These are phyloP conservation scores for Saccharomycopsis fodiens DNA, from an alignment of 805 yeast species.

Conservation along the genomic window DNA sequence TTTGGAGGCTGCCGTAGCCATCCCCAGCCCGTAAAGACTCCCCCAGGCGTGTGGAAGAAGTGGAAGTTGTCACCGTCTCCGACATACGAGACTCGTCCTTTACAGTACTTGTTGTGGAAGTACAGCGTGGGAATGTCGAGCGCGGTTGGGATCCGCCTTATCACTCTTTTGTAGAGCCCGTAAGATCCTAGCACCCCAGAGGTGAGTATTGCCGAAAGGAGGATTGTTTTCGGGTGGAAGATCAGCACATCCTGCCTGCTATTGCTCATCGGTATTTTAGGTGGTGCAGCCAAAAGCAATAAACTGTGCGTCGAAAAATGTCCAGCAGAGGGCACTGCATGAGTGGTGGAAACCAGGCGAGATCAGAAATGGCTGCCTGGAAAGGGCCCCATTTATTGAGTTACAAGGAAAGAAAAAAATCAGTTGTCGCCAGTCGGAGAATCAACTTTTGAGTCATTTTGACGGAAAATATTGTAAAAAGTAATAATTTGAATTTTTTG, in stretches of 20 bases:
- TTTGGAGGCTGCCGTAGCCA: constrained; percentile 58
- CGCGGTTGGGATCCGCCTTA: constrained; percentile 45
- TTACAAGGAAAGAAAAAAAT: too few relatives aligned
- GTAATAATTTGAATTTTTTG: too few relatives aligned
- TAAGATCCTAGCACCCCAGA: constrained; percentile 36
- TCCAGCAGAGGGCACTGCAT: too few relatives aligned
- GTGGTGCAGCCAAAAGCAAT: too few relatives aligned
- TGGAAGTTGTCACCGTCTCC: constrained; percentile 97
- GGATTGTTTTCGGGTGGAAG: constrained; percentile 23
- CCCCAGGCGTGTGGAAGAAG: constrained; percentile 91
- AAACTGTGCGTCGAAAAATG: too few relatives aligned
- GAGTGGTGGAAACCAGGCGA: too few relatives aligned
- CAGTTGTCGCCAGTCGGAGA: too few relatives aligned
- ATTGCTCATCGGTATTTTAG: too few relatives aligned
- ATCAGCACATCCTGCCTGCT: constrained; percentile 5
- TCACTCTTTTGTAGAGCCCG: constrained; percentile 35
- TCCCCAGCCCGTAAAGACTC: constrained; percentile 84
- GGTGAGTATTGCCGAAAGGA: constrained; percentile 29
- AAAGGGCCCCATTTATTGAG: too few relatives aligned
- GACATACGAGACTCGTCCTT: constrained; percentile 79
- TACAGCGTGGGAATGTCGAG: constrained; percentile 40
- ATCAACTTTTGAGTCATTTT: too few relatives aligned
- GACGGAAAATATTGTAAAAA: too few relatives aligned
- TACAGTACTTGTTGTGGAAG: constrained; percentile 38
- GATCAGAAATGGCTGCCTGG: too few relatives aligned